phyloP scores from a whole-genome alignment of 2,329 filamentous ascomycete species.

The Sphaerostilbella broomeana region DNA sequence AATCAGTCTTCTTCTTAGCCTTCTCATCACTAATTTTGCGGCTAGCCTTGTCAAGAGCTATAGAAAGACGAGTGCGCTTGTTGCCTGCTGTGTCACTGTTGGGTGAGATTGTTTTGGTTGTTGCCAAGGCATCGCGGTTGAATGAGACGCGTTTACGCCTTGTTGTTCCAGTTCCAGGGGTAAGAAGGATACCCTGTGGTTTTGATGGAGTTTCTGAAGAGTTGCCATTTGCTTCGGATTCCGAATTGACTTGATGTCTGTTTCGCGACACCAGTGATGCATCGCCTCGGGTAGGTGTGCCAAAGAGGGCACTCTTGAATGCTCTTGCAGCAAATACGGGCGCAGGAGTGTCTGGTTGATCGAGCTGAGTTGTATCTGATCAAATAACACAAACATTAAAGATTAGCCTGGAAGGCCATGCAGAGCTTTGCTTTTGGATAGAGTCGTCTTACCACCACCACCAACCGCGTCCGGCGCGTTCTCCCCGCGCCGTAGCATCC shows the following conservation, averaged over 20 bases:
- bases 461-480: constrained; percentile 29
- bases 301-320: constrained; percentile 57
- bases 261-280: constrained; percentile 28
- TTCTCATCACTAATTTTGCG: constrained; percentile 24
- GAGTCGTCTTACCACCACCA: constrained; percentile 25
- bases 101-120: constrained; percentile 19
- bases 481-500: constrained; percentile 47
- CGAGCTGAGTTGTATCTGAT: constrained; percentile 41
- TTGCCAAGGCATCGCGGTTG: constrained; percentile 45
- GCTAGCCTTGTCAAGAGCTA: constrained; percentile 39
- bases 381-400: too few species aligned
- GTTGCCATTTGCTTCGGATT: constrained; percentile 15
- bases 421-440: too few species aligned
- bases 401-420: too few species aligned
- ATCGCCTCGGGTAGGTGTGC: constrained; percentile 44
- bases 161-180: constrained; percentile 54
- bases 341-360: constrained; percentile 58
- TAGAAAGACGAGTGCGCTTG: constrained; percentile 39
- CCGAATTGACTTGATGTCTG: constrained; percentile 15
- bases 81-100: constrained; percentile 12
- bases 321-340: constrained; percentile 61
- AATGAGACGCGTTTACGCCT: constrained; percentile 61
- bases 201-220: constrained; percentile 42
- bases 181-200: constrained; percentile 55
- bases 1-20: constrained; percentile 18